A percentile compares a stretch with the other conserved stretches of the same genome.
Evolutionary conservation across 2,329 filamentous ascomycete species (phyloP).

Genomic region (Fusarium sp.): DNA sequence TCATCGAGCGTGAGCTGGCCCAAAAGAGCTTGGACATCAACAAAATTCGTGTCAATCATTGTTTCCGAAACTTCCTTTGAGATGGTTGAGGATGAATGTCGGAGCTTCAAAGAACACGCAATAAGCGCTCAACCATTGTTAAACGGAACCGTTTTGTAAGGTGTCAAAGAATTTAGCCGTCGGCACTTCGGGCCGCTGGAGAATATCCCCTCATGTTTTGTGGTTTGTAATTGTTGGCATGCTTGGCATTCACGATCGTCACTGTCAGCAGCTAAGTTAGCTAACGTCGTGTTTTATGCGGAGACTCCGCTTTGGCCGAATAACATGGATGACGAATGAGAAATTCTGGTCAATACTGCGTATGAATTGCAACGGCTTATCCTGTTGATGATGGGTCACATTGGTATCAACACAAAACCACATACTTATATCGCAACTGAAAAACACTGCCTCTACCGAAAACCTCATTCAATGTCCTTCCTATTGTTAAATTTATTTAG

Average conservation of each 20-base stretch:
- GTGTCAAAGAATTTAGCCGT: constrained; percentile 26
- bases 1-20: constrained; percentile 37
- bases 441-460: too few species aligned
- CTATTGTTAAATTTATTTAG: not conserved
- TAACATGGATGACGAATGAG: not conserved
- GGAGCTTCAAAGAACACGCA: not conserved
- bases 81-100: too few species aligned
- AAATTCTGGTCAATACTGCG: not conserved
- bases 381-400: too few species aligned
- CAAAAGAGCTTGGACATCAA: constrained; percentile 34
- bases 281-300: not conserved
- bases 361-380: not conserved
- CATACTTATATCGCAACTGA: too few species aligned
- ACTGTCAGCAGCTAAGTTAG: not conserved
- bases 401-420: too few species aligned
- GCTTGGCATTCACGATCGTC: constrained; percentile 19
- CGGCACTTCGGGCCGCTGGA: constrained; percentile 32
- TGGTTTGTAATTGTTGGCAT: constrained; percentile 4
- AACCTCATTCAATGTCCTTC: not conserved
- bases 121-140: not conserved
- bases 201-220: constrained; percentile 10
- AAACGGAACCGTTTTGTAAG: not conserved
- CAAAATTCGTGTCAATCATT: constrained; percentile 9
- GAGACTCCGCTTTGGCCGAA: not conserved
- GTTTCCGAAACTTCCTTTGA: not conserved